A percentile compares a stretch with the other conserved stretches of the same genome.
These are phyloP conservation scores for Trametes coccinea DNA, from an alignment of 768 basidiomycete species.

Conservation along the genomic window DNA sequence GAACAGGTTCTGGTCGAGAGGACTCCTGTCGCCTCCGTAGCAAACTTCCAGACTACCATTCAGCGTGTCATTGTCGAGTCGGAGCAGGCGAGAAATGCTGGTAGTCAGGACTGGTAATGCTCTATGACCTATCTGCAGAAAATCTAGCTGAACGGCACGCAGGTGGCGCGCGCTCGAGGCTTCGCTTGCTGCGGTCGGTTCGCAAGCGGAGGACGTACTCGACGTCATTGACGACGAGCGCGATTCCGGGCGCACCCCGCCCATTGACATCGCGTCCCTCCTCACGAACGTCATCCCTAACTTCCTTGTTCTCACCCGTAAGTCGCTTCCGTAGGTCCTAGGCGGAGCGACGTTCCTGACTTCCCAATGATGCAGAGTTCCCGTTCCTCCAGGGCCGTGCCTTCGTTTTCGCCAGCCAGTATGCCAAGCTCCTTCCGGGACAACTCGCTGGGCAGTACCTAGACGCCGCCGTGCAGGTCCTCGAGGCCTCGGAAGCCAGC, in stretches of 20 bases:
- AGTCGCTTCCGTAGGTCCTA: conserved; percentile 26
- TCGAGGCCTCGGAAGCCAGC: conserved; percentile 69
- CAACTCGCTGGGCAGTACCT: conserved; percentile 83
- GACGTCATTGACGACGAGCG: conserved; percentile 78
- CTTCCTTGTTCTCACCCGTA: conserved; percentile 70
- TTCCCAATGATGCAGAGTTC: conserved; percentile 51
- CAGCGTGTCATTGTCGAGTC: conserved; percentile 60
- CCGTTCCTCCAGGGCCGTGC: conserved; percentile 95
- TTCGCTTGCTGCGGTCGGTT: conserved; percentile 76
- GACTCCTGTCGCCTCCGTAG: conserved; percentile 48
- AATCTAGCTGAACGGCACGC: conserved; percentile 11
- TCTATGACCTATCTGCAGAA: neutral
- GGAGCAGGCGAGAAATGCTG: conserved; percentile 52
- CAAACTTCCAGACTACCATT: conserved; percentile 54
- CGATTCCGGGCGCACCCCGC: conserved; percentile 58
- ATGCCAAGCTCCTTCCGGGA: conserved; percentile 68
- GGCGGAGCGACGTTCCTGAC: neutral
- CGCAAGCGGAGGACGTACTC: conserved; percentile 72
- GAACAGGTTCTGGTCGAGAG: conserved; percentile 48
- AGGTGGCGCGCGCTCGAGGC: conserved; percentile 97
- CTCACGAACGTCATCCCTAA: conserved; percentile 80
- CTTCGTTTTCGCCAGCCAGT: conserved; percentile 94
- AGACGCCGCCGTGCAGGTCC: conserved; percentile 80
- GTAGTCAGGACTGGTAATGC: conserved; percentile 63
- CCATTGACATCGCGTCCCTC: conserved; percentile 76